Conservation (phyloP, 768 basidiomycete genomes). For the Suillus placidus region DNA sequence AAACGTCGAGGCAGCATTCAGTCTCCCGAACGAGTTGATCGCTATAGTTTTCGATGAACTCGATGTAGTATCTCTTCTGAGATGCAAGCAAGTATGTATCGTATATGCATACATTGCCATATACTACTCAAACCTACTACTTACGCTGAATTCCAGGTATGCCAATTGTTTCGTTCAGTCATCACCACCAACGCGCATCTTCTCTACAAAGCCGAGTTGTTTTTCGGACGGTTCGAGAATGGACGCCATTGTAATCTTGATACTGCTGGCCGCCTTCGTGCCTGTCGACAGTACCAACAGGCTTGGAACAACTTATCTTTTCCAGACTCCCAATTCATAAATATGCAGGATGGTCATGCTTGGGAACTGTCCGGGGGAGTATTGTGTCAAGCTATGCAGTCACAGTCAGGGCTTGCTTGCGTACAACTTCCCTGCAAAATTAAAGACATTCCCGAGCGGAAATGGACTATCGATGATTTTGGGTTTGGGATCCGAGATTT, state of each 20-base stretch:
- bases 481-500: conserved; percentile 39
- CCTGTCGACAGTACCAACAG: conserved; percentile 30
- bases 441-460: conserved; percentile 28
- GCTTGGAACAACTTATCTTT: conserved; percentile 34
- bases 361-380: conserved; percentile 42
- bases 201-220: conserved; percentile 35
- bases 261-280: conserved; percentile 24
- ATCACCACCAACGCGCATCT: conserved; percentile 28
- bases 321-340: conserved; percentile 16
- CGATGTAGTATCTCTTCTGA: conserved; percentile 32
- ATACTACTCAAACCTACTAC: neutral
- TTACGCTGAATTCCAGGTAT: conserved; percentile 25
- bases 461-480: conserved; percentile 31
- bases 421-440: conserved; percentile 34
- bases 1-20: conserved; percentile 18
- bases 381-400: conserved; percentile 29
- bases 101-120: conserved; percentile 3
- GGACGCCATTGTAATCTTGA: conserved; percentile 22
- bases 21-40: conserved; percentile 36
- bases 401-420: conserved; percentile 20
- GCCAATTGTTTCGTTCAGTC: conserved; percentile 31
- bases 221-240: conserved; percentile 31
- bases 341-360: conserved; percentile 21
- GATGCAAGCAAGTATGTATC: conserved; percentile 26
- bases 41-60: conserved; percentile 28